phyloP scores from a whole-genome alignment of 2,329 filamentous ascomycete genomes.

The Penicillium sp. region DNA sequence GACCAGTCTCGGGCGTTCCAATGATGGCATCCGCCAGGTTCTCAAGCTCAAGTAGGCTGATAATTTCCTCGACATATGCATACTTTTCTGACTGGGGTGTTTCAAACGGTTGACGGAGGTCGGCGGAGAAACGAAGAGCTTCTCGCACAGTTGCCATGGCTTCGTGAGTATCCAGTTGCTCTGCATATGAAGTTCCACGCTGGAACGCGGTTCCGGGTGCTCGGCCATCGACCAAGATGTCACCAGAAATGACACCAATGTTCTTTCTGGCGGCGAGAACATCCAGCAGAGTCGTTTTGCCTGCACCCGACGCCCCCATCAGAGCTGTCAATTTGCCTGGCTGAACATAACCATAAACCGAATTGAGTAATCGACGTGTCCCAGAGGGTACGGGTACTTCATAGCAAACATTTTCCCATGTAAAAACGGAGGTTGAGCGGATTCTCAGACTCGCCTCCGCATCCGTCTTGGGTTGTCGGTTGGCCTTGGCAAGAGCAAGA shows the following conservation, averaged over 20 bases:
- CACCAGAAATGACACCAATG: conserved; percentile 58
- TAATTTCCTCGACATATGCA: conserved; percentile 60
- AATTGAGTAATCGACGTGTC: conserved; percentile 40
- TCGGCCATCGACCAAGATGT: conserved; percentile 57
- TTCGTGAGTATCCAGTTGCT: conserved; percentile 62
- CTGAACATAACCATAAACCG: conserved; percentile 46
- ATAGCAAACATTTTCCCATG: conserved; percentile 48
- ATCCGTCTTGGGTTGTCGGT: conserved; percentile 30
- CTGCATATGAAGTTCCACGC: conserved; percentile 58
- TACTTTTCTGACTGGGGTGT: conserved; percentile 56
- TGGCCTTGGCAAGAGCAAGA: conserved; percentile 37
- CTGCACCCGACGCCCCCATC: conserved; percentile 59
- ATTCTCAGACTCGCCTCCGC: conserved; percentile 46
- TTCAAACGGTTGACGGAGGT: conserved; percentile 56
- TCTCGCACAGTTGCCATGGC: conserved; percentile 58
- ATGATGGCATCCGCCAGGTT: conserved; percentile 62
- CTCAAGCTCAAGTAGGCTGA: conserved; percentile 60
- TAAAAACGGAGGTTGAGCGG: conserved; percentile 51
- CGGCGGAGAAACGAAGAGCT: conserved; percentile 60
- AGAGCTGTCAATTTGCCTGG: conserved; percentile 47
- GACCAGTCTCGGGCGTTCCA: conserved; percentile 53
- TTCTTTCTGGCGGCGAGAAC: conserved; percentile 63
- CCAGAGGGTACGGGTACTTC: conserved; percentile 46
- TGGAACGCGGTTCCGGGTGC: conserved; percentile 56
- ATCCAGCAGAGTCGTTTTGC: conserved; percentile 79